Evolutionary conservation across 495 filamentous ascomycete genomes (phyloP).

Genomic region (Aspergillus haitiensis): DNA sequence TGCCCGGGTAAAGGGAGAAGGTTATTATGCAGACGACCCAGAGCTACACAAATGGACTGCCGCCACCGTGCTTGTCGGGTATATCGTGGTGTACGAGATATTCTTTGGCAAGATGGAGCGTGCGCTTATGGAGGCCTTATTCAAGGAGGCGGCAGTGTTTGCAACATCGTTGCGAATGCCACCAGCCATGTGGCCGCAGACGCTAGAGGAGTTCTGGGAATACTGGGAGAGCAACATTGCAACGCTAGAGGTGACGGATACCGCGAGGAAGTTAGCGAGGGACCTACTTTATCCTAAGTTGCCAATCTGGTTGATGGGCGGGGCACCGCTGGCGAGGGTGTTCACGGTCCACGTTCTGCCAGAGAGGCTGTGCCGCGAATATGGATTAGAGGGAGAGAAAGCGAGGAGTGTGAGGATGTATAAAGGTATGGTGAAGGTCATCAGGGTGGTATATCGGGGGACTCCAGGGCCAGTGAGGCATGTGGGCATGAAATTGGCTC

Average conservation of each 20-base stretch:
- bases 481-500: background rate
- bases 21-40: conserved; percentile 24
- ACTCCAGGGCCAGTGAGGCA: background rate
- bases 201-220: conserved; percentile 18
- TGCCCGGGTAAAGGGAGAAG: conserved; percentile 21
- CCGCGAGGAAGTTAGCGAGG: conserved; percentile 17
- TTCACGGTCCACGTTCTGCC: background rate
- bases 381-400: background rate
- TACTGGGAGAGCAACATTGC: conserved; percentile 28
- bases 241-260: conserved; percentile 23
- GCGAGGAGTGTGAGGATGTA: background rate
- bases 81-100: conserved; percentile 20
- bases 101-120: conserved; percentile 21
- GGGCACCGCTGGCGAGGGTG: conserved; percentile 30
- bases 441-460: background rate
- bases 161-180: conserved; percentile 24
- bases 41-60: conserved; percentile 27
- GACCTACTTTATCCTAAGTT: conserved; percentile 21
- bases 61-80: conserved; percentile 20
- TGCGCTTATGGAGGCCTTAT: conserved; percentile 14
- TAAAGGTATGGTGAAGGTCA: background rate
- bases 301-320: conserved; percentile 17
- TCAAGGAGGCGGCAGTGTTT: conserved; percentile 21
- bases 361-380: conserved; percentile 22
- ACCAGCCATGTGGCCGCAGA: conserved; percentile 22